Evolutionary conservation across 495 filamentous ascomycete genomes (phyloP).

Genomic region (Penicillium arizonense): DNA sequence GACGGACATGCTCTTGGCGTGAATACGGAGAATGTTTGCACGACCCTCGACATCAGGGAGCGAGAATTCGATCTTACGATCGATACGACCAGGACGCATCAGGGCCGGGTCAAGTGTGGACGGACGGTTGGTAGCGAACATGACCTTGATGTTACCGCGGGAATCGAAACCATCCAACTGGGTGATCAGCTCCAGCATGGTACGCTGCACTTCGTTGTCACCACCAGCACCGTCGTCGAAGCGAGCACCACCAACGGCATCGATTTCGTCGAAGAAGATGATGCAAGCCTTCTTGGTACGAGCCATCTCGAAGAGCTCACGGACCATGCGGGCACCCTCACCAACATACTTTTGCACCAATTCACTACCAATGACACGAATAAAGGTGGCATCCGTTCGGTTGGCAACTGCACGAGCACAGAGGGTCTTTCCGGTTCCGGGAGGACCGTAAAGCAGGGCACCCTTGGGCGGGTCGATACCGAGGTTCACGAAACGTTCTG

Average conservation of each 20-base stretch:
- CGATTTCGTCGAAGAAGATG: slow-evolving; percentile 99
- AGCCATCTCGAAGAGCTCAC: slow-evolving; percentile 99
- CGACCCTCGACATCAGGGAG: slow-evolving; percentile 94
- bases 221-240: slow-evolving; percentile 98
- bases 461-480: slow-evolving; percentile 99
- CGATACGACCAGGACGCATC: slow-evolving; percentile 96
- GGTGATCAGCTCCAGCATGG: slow-evolving; percentile 98
- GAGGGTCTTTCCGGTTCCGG: slow-evolving; percentile 96
- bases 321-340: slow-evolving; percentile 96
- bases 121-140: slow-evolving; percentile 98
- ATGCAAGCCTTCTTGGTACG: slow-evolving; percentile 99
- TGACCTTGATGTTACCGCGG: slow-evolving; percentile 98
- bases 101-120: slow-evolving; percentile 94
- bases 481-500: slow-evolving; percentile 93
- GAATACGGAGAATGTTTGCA: slow-evolving; percentile 95
- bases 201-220: slow-evolving; percentile 99
- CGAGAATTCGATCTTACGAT: slow-evolving; percentile 98
- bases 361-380: slow-evolving; percentile 95
- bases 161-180: slow-evolving; percentile 98
- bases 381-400: slow-evolving; percentile 96
- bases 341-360: slow-evolving; percentile 98
- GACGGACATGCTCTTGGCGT: slow-evolving; percentile 99
- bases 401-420: slow-evolving; percentile 97
- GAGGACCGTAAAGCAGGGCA: slow-evolving; percentile 93
- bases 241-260: slow-evolving; percentile 95